These are phyloP conservation scores for Hordeum pubiflorum DNA, from an alignment of 202 grass and related monocot genomes.

Conservation along the genomic window DNA sequence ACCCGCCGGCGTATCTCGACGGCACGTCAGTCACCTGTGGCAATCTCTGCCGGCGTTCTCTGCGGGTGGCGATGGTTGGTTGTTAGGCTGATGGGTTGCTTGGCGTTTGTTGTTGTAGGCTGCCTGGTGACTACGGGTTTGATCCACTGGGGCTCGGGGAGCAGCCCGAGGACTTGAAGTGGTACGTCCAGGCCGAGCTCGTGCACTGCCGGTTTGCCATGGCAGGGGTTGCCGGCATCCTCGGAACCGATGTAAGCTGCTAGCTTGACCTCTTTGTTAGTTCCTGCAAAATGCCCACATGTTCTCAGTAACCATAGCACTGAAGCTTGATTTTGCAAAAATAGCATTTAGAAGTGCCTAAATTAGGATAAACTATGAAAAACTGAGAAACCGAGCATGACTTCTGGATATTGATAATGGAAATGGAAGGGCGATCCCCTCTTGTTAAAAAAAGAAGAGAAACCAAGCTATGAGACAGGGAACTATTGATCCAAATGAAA, in stretches of 20 bases:
- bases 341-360: background rate
- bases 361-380: background rate
- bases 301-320: background rate
- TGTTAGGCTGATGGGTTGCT: background rate
- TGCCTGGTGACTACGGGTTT: constrained; percentile 77
- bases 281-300: background rate
- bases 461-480: background rate
- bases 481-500: background rate
- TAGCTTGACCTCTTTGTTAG: no score
- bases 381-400: background rate
- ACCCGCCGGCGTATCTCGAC: constrained; percentile 80
- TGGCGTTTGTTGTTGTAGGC: constrained; percentile 32
- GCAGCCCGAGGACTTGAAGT: constrained; percentile 54
- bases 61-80: background rate
- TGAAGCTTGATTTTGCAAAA: background rate
- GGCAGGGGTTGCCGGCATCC: constrained; percentile 79
- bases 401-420: background rate
- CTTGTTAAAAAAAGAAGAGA: no score
- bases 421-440: no score
- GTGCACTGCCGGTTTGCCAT: constrained; percentile 91
- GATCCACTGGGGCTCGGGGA: constrained; percentile 80
- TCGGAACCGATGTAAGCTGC: constrained; percentile 64
- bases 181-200: constrained; percentile 90
- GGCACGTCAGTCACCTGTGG: constrained; percentile 66
- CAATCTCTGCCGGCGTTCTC: background rate